These are phyloP conservation scores for Viola odorata DNA, from an alignment of 345 rosid genomes.

Conservation along the genomic window DNA sequence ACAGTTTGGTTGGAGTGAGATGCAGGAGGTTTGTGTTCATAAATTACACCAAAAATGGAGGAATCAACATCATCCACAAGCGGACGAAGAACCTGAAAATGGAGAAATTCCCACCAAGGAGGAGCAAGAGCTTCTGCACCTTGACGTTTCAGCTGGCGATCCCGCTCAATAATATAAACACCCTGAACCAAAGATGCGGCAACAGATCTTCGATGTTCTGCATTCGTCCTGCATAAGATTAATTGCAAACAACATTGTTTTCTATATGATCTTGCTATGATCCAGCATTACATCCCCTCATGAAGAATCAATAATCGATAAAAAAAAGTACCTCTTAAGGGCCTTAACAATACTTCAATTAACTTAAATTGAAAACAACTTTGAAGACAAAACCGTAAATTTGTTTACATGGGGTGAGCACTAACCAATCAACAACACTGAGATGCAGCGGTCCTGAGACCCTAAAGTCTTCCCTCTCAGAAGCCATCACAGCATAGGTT, in stretches of 20 bases:
- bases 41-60: conserved; percentile 78
- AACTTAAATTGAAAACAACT: not conserved
- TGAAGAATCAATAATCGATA: too few relatives aligned
- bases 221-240: conserved; percentile 48
- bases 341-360: not conserved
- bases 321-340: too few relatives aligned
- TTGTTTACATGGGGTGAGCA: not conserved
- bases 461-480: conserved; percentile 63
- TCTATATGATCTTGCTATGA: not conserved
- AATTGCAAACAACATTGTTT: not conserved
- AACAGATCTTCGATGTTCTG: conserved; percentile 59
- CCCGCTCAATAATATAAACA: conserved; percentile 69
- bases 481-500: conserved; percentile 30
- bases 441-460: conserved; percentile 67
- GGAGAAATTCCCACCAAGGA: conserved; percentile 82
- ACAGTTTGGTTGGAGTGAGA: conserved; percentile 19
- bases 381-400: not conserved
- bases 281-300: not conserved
- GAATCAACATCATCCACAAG: conserved; percentile 68
- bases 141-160: conserved; percentile 70
- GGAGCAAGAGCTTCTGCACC: conserved; percentile 61
- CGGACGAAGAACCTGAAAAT: conserved; percentile 46
- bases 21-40: conserved; percentile 50
- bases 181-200: conserved; percentile 83
- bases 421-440: conserved; percentile 62